A percentile compares a stretch with the other conserved stretches of the same genome.
Evolutionary conservation across 2,329 filamentous ascomycete genomes (phyloP).

Genomic region (Coniochaeta hoffmannii): DNA sequence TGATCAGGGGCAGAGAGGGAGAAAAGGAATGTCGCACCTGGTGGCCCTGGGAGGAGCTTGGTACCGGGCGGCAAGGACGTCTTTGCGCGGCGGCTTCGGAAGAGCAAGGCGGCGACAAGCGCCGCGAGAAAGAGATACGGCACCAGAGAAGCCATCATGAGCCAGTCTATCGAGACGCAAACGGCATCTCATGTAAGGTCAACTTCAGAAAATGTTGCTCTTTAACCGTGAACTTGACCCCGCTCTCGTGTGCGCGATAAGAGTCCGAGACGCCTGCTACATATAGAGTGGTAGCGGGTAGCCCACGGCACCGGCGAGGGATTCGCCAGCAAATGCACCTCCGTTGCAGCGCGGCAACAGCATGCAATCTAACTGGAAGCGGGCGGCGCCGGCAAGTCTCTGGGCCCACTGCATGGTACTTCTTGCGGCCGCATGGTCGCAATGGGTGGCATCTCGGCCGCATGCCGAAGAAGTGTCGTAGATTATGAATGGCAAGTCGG

Average conservation of each 20-base stretch:
- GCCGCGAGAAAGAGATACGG: not conserved
- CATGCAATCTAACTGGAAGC: not conserved
- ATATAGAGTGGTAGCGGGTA: too few relatives aligned
- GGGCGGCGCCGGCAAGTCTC: not conserved
- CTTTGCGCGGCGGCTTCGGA: not conserved
- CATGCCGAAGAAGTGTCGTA: too few relatives aligned
- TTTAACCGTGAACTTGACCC: not conserved
- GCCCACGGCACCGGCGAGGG: not conserved
- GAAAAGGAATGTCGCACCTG: not conserved
- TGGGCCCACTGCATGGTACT: not conserved
- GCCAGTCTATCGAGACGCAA: not conserved
- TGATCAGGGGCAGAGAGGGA: not conserved
- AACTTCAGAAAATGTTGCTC: not conserved
- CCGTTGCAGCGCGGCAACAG: not conserved
- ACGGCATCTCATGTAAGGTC: not conserved
- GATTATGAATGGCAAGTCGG: too few relatives aligned
- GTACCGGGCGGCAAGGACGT: not conserved
- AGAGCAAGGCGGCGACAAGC: not conserved
- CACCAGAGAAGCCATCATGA: not conserved
- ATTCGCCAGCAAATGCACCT: not conserved
- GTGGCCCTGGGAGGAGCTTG: not conserved
- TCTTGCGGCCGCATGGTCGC: too few relatives aligned
- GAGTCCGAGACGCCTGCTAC: not conserved
- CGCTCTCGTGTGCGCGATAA: not conserved
- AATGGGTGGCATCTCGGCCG: too few relatives aligned